Evolutionary conservation across 352 stramenopile species (phyloP).

Genomic region (Paralagenidium karlingii): DNA sequence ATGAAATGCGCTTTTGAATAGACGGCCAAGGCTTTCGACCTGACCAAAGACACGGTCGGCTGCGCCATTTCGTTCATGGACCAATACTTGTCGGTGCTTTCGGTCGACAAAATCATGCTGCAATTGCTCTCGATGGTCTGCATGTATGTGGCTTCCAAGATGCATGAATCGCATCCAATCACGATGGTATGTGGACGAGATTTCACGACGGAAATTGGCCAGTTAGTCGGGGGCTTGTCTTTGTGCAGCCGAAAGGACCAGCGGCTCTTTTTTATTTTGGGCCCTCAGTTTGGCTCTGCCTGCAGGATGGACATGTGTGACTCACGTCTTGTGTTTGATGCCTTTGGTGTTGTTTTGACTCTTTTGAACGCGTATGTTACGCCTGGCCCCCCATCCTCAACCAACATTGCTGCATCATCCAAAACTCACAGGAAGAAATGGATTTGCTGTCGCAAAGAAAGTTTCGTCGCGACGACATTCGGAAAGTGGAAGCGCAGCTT

Average conservation of each 20-base stretch:
- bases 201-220: too few species aligned
- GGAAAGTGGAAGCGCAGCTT: constrained; percentile 17
- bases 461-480: constrained; percentile 24
- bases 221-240: too few species aligned
- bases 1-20: too few species aligned
- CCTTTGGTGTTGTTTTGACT: too few species aligned
- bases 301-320: too few species aligned
- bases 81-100: constrained; percentile 21
- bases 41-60: constrained; percentile 26
- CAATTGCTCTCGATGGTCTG: constrained; percentile 36
- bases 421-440: constrained; percentile 22
- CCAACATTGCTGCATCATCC: constrained; percentile 1
- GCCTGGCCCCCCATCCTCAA: background rate
- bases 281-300: too few species aligned
- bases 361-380: too few species aligned
- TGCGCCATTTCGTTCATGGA: constrained; percentile 35
- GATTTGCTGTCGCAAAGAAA: constrained; percentile 28
- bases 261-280: too few species aligned
- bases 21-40: constrained; percentile 32
- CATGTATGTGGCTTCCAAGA: constrained; percentile 38
- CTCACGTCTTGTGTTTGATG: too few species aligned
- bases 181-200: constrained; percentile 14
- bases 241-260: too few species aligned
- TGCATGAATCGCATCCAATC: constrained; percentile 36
- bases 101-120: constrained; percentile 35